Evolutionary conservation across 2,329 filamentous ascomycete genomes (phyloP).

Genomic region (Hypoxylon sp.): DNA sequence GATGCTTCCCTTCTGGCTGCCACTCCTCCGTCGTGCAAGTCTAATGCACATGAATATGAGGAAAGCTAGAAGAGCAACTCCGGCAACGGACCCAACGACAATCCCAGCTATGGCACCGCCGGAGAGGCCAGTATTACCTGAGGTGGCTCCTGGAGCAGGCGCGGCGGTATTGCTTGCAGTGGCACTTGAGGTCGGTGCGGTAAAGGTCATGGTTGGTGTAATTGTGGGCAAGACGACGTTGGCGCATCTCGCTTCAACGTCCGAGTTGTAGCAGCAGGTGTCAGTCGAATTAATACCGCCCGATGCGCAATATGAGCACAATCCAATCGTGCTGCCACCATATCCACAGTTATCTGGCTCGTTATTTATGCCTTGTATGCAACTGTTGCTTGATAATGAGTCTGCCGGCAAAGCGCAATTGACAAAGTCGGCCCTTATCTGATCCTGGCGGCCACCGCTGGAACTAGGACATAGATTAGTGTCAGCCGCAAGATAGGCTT

Average conservation of each 20-base stretch:
- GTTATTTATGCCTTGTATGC: constrained; percentile 83
- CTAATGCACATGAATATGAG: constrained; percentile 79
- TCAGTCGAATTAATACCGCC: constrained; percentile 93
- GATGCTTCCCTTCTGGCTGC: constrained; percentile 78
- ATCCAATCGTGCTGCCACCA: constrained; percentile 76
- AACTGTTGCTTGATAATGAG: constrained; percentile 79
- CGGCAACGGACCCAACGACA: constrained; percentile 84
- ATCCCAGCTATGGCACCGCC: constrained; percentile 94
- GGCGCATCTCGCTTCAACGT: constrained; percentile 80
- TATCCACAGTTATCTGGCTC: constrained; percentile 92
- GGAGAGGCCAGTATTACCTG: constrained; percentile 67
- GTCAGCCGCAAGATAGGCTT: constrained; percentile 86
- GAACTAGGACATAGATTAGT: constrained; percentile 78
- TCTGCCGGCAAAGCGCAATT: constrained; percentile 88
- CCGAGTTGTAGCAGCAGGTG: constrained; percentile 90
- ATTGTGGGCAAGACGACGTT: constrained; percentile 85
- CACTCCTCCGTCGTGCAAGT: constrained; percentile 64
- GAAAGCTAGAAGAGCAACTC: constrained; percentile 76
- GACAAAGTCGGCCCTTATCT: constrained; percentile 93
- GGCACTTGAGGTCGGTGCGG: constrained; percentile 62
- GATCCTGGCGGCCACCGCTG: constrained; percentile 74
- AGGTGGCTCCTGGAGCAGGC: constrained; percentile 52
- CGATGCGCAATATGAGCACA: constrained; percentile 88
- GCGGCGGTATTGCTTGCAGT: constrained; percentile 61
- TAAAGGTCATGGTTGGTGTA: constrained; percentile 76